Evolutionary conservation across 768 basidiomycete species (phyloP).

Genomic region (Podaxis mareebaensis): DNA sequence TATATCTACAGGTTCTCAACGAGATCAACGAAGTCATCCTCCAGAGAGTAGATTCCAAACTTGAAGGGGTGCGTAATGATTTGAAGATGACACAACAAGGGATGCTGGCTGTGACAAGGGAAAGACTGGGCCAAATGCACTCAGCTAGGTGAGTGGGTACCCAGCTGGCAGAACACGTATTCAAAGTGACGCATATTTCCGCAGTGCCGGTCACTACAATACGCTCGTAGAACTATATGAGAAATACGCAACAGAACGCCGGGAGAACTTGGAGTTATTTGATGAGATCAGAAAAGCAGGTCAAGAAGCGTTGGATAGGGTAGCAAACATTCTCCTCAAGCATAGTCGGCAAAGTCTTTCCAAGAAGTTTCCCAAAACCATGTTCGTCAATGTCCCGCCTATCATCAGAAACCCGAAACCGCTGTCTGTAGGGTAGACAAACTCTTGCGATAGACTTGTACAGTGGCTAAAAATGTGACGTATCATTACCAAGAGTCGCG

Average conservation of each 20-base stretch:
- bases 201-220: conserved; percentile 54
- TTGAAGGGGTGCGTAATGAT: conserved; percentile 47
- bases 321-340: conserved; percentile 42
- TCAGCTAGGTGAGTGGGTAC: conserved; percentile 37
- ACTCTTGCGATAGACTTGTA: not conserved
- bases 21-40: conserved; percentile 55
- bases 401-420: conserved; percentile 19
- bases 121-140: conserved; percentile 46
- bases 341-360: conserved; percentile 50
- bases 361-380: conserved; percentile 48
- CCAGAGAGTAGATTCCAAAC: conserved; percentile 45
- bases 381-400: conserved; percentile 35
- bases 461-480: not conserved
- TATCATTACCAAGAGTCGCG: not conserved
- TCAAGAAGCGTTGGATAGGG: conserved; percentile 32
- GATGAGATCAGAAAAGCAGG: conserved; percentile 44
- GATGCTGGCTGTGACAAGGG: conserved; percentile 47
- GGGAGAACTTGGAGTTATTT: conserved; percentile 37
- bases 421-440: not conserved
- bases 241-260: conserved; percentile 47
- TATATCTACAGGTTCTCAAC: conserved; percentile 41
- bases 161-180: not conserved
- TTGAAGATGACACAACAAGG: conserved; percentile 44
- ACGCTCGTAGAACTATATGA: conserved; percentile 54
- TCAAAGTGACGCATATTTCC: not conserved